These are phyloP conservation scores for Penicillium sp. DNA, from an alignment of 2,329 filamentous ascomycete genomes.

Conservation along the genomic window DNA sequence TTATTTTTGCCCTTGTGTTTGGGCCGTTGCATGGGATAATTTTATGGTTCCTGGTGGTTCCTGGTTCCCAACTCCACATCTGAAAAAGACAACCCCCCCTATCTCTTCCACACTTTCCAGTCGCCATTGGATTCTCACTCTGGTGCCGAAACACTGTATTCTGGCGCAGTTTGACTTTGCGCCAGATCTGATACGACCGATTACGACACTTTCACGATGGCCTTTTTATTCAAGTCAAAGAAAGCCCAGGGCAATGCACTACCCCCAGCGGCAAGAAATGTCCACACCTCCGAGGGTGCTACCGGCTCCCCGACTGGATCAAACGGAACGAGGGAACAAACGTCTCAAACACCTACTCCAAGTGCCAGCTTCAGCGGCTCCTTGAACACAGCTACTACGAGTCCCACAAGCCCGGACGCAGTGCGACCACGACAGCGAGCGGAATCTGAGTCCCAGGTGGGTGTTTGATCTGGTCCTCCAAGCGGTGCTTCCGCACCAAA, in stretches of 20 bases:
- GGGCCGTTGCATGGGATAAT: conserved; percentile 16
- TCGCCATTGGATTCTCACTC: conserved; percentile 6
- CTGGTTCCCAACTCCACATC: conserved; percentile 28
- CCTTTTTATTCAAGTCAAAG: conserved; percentile 81
- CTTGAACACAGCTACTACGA: conserved; percentile 67
- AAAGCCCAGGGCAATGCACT: conserved; percentile 61
- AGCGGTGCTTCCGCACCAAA: conserved; percentile 1
- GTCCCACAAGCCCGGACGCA: conserved; percentile 66
- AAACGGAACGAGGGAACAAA: conserved; percentile 49
- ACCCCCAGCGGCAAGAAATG: conserved; percentile 57
- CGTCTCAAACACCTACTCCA: conserved; percentile 64
- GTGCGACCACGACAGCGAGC: conserved; percentile 58
- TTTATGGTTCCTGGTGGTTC: conserved; percentile 24
- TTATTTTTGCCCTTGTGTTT: conserved; percentile 11
- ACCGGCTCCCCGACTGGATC: conserved; percentile 46
- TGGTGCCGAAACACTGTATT: conserved; percentile 10
- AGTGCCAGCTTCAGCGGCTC: conserved; percentile 69
- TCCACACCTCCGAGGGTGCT: conserved; percentile 58
- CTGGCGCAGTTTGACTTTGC: conserved; percentile 16
- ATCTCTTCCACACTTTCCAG: conserved; percentile 4
- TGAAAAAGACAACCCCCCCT: conserved; percentile 22
- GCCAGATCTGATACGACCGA: conserved; percentile 32
- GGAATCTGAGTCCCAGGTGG: conserved; percentile 58
- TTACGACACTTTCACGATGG: conserved; percentile 58
- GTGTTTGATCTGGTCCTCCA: conserved; percentile 20